Base-by-base conservation (phyloP, 192 early-diverging fungal genomes). In the Chytriomyces confervae region DNA sequence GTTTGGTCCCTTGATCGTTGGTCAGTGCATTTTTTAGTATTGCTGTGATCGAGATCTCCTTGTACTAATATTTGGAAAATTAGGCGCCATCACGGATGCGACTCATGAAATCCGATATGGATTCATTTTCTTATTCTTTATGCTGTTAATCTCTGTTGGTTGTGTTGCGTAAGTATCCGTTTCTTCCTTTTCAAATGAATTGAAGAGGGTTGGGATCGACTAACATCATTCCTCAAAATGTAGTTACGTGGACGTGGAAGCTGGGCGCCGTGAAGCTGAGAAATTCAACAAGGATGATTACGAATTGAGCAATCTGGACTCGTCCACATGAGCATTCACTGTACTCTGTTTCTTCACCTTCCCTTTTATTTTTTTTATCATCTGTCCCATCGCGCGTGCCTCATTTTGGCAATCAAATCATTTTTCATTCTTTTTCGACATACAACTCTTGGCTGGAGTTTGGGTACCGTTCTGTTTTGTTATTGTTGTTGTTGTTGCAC, bases 61-160 rank as follows among this genome's bases (percentile, higher is more conserved):
- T 69, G 3, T 23, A 69, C 36, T 20, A 69, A 13, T 20, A 2
- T 36, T 36, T 36, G 36, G 36, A 36, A 36, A 36, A 2, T 47
- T 71, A 71, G 69, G 72, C 11, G 86, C 87, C 13, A 92, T 94
- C 61, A 86, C 83, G 13, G 83, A 84, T 5, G 50, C 71, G 18
- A 86, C 89, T 11, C 72, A 74, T 27, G 61, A 74, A 48, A 74
- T 74, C 27, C n/a, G 72, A 63, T 74, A 74, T n/a, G 72, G 72
- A 62, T 74, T 74, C 53, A 46, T 20, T 20, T 74, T 74, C 53
- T 46, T 74, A 4, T 63, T 74, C 23, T 50, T 74, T 18, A 63
- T 74, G 72, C 72, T 74, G 61, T 29, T 50, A 8, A 10, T 74
- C 7, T 49, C 72, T n/a, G 72, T 74, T 2, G 27, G 53, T 20